Percentiles rank a stretch among this genome's conserved stretches.
These are phyloP conservation scores for Fusarium sacchari DNA, from an alignment of 2,329 filamentous ascomycete species.

Conservation along the genomic window DNA sequence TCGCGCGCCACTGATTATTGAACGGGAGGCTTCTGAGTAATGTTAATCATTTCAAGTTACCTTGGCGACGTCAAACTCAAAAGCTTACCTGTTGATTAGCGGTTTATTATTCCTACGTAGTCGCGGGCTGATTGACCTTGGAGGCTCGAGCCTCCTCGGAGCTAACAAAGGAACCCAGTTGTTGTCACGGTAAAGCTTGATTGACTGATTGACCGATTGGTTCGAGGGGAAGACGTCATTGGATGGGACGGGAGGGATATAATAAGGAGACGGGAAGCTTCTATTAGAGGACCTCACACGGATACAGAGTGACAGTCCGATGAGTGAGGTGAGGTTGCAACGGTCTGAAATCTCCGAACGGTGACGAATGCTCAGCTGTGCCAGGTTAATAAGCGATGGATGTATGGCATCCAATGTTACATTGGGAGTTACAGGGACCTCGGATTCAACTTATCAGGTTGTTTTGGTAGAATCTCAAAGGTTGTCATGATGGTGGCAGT, in stretches of 20 bases:
- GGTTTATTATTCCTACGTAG: neutral
- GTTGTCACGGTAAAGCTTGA: neutral
- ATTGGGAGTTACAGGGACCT: neutral
- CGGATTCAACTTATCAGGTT: neutral
- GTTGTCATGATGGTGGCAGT: conserved; percentile 12
- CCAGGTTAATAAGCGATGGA: conserved; percentile 5
- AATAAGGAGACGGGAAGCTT: conserved; percentile 17
- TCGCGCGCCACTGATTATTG: neutral
- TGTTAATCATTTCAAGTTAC: neutral
- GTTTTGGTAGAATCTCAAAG: neutral
- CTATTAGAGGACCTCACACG: neutral
- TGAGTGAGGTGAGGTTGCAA: neutral
- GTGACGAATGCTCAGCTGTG: conserved; percentile 15
- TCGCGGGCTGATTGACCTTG: neutral
- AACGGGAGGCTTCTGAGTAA: neutral
- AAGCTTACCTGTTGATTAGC: neutral
- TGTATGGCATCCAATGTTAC: conserved; percentile 5
- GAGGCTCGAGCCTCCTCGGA: neutral
- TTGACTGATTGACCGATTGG: conserved; percentile 6
- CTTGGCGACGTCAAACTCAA: neutral
- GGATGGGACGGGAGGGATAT: conserved; percentile 7
- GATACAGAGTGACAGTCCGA: neutral
- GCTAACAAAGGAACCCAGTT: neutral
- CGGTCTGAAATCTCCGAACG: neutral
- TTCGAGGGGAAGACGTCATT: conserved; percentile 21